These are phyloP conservation scores for Telopea speciosissima DNA, from an alignment of 177 flowering plant species.

Conservation along the genomic window DNA sequence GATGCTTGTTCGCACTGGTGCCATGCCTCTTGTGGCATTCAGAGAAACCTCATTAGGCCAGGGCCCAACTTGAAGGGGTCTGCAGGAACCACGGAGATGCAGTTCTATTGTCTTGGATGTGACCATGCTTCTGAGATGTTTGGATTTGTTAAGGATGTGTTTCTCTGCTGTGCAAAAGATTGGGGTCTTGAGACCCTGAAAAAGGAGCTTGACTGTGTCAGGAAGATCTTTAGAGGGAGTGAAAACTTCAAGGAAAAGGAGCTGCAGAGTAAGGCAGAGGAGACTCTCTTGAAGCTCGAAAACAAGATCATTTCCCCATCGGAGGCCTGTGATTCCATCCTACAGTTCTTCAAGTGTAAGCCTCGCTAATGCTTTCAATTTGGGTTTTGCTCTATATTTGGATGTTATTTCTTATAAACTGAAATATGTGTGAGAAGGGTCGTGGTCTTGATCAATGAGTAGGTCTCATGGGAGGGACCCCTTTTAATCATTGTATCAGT, in stretches of 20 bases:
- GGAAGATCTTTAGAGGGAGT: slow-evolving; percentile 70
- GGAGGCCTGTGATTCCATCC: slow-evolving; percentile 57
- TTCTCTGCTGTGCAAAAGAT: slow-evolving; percentile 58
- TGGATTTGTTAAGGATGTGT: slow-evolving; percentile 95
- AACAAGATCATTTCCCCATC: slow-evolving; percentile 44
- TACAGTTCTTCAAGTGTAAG: slow-evolving; percentile 74
- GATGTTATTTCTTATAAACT: background rate
- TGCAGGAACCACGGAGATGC: slow-evolving; percentile 65
- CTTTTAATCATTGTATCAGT: background rate
- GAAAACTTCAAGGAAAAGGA: slow-evolving; percentile 71
- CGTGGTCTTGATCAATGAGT: background rate
- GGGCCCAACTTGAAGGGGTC: slow-evolving; percentile 65
- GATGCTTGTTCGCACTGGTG: slow-evolving; percentile 96
- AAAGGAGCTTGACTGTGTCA: slow-evolving; percentile 85
- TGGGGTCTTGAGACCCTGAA: slow-evolving; percentile 67
- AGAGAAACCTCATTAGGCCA: slow-evolving; percentile 63
- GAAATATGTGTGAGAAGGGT: background rate
- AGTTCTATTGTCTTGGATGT: slow-evolving; percentile 85
- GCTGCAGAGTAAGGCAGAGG: slow-evolving; percentile 51
- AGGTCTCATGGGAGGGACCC: background rate
- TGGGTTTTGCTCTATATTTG: slow-evolving; percentile 1
- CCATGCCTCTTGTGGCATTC: slow-evolving; percentile 81
- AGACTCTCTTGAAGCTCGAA: slow-evolving; percentile 53
- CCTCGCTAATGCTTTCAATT: slow-evolving; percentile 7
- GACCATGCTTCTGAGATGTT: slow-evolving; percentile 90